phyloP scores from a whole-genome alignment of 495 filamentous ascomycete species.

The Staphylotrichum longicolle region DNA sequence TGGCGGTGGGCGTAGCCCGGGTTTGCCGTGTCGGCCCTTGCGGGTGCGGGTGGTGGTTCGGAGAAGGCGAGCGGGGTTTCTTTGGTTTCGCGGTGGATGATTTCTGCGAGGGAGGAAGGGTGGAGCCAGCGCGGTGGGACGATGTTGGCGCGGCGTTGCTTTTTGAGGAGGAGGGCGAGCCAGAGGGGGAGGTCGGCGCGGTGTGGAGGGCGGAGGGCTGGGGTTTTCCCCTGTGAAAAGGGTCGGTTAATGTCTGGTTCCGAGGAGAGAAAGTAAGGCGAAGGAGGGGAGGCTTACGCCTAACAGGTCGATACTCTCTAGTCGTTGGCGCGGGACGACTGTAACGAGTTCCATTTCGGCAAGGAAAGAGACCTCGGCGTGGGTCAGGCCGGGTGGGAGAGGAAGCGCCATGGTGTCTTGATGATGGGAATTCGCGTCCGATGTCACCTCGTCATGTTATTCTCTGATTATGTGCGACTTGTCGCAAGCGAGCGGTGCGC shows the following conservation, averaged over 20 bases:
- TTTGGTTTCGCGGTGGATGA: conserved; percentile 78
- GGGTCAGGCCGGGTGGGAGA: conserved; percentile 76
- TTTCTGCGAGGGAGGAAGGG: conserved; percentile 63
- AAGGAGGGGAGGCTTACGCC: conserved; percentile 57
- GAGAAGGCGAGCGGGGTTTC: conserved; percentile 65
- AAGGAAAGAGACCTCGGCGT: conserved; percentile 88
- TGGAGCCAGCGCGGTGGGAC: conserved; percentile 85
- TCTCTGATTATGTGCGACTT: background rate
- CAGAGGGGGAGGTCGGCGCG: conserved; percentile 82
- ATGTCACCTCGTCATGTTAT: conserved; percentile 20
- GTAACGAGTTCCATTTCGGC: conserved; percentile 97
- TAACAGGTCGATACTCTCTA: conserved; percentile 80
- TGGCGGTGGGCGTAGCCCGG: conserved; percentile 37
- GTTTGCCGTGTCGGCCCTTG: conserved; percentile 38
- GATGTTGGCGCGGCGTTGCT: conserved; percentile 92
- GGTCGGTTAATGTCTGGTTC: conserved; percentile 15
- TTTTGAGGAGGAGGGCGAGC: conserved; percentile 96
- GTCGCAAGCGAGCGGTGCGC: background rate
- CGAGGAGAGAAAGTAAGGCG: background rate
- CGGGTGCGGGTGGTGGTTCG: conserved; percentile 63
- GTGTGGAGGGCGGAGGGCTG: conserved; percentile 74
- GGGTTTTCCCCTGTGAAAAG: conserved; percentile 66
- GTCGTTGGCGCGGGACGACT: conserved; percentile 83
- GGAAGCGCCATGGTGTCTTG: conserved; percentile 71
- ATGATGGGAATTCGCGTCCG: background rate